These are phyloP conservation scores for Nothophaeocryptopus gaeumannii DNA, from an alignment of 2,329 filamentous ascomycete species.

Conservation along the genomic window DNA sequence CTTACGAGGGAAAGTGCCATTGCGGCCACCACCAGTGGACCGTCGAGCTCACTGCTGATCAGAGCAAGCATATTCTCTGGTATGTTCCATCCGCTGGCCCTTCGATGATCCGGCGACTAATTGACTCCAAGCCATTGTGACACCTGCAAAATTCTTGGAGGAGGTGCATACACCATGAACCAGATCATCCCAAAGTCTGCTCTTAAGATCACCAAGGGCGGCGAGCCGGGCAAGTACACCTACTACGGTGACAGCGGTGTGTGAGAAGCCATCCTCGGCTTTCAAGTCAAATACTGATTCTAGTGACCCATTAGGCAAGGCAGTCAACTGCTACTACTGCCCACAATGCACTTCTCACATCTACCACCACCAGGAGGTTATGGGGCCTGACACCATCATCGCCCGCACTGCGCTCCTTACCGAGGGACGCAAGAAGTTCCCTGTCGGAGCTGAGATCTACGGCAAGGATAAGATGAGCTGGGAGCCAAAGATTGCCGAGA, in stretches of 20 bases:
- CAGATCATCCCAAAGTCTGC: conserved; percentile 51
- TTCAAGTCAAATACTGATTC: not conserved
- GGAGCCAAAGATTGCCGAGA: conserved; percentile 53
- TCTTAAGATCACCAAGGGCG: conserved; percentile 54
- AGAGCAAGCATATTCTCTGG: conserved; percentile 47
- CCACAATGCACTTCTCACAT: conserved; percentile 55
- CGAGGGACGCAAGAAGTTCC: conserved; percentile 47
- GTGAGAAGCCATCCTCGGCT: not conserved
- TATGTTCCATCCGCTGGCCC: not conserved
- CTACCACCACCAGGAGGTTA: conserved; percentile 55
- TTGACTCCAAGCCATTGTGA: conserved; percentile 50
- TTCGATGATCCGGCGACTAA: too few species aligned
- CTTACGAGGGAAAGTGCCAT: conserved; percentile 53
- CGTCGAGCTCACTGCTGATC: conserved; percentile 48
- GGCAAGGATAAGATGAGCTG: conserved; percentile 52
- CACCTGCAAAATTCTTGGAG: conserved; percentile 55
- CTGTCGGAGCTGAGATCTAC: conserved; percentile 54
- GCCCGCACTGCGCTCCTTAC: conserved; percentile 51
- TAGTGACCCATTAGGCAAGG: conserved; percentile 26
- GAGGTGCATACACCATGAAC: conserved; percentile 53
- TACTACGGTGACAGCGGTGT: conserved; percentile 56
- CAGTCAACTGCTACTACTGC: conserved; percentile 58
- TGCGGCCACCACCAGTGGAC: conserved; percentile 55
- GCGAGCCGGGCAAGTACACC: conserved; percentile 49
- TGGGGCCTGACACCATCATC: conserved; percentile 52